These are phyloP conservation scores for Zelopaecilomyces penicillatus DNA, from an alignment of 2,329 filamentous ascomycete species.

Conservation along the genomic window DNA sequence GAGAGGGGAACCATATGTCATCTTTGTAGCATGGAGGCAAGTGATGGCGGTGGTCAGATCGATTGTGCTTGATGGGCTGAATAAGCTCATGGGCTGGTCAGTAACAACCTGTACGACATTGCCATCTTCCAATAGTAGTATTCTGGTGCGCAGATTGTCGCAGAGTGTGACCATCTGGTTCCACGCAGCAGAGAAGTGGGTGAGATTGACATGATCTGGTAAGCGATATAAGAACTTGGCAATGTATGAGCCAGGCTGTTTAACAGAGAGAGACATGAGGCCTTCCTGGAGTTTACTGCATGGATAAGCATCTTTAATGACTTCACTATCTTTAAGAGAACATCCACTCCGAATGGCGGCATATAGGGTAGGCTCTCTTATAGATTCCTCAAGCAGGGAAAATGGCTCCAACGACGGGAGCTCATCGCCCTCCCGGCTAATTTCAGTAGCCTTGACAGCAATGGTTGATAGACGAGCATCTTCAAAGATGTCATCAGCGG, in stretches of 20 bases:
- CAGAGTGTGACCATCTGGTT: neutral
- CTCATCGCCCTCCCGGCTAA: neutral
- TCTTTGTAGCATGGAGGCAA: conserved; percentile 28
- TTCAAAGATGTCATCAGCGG: conserved; percentile 5
- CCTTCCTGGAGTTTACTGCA: conserved; percentile 28
- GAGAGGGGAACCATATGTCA: conserved; percentile 31
- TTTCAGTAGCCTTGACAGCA: neutral
- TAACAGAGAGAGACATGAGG: conserved; percentile 21
- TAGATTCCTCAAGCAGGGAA: neutral
- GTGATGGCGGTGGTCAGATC: conserved; percentile 13
- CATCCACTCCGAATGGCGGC: too few species aligned
- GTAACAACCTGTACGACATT: conserved; percentile 37
- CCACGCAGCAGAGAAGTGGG: conserved; percentile 8
- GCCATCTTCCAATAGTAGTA: conserved; percentile 31
- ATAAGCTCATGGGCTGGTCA: conserved; percentile 13
- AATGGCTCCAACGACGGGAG: neutral
- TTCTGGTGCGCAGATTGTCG: conserved; percentile 34
- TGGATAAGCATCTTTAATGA: conserved; percentile 25
- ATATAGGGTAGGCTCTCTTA: too few species aligned
- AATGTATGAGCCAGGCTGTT: conserved; percentile 12
- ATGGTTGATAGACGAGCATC: neutral
- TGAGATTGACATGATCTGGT: neutral
- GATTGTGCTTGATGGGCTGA: conserved; percentile 13
- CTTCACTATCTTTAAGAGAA: too few species aligned
- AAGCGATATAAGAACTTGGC: conserved; percentile 9